Base-by-base conservation (phyloP, 2,329 filamentous ascomycete genomes). In the Aspergillus sp. region DNA sequence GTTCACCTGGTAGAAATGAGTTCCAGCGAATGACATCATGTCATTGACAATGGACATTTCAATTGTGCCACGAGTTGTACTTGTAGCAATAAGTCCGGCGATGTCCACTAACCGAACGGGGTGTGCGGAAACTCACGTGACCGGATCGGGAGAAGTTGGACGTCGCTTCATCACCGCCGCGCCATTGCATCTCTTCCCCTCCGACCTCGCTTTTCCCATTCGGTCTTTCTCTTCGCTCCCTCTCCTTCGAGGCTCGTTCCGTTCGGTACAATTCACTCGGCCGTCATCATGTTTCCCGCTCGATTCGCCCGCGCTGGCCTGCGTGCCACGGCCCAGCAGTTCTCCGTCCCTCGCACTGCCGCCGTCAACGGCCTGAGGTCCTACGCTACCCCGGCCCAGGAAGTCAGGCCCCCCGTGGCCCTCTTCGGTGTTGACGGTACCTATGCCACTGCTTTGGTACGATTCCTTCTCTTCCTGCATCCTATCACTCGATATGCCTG, bases 381-480 rank as follows among this genome's bases (percentile, higher is more conserved):
- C 72, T 96, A 89, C 74, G 89, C 89, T 64, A 77, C 81, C 65
- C 70, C 82, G 61, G 71, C 78, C 65, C 75, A 82, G 70, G 82
- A 84, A 53, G 74, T 83, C 71, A 90, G 88, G 80, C 84, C 91
- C 64, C 93, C 93, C 60, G 79, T 96, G 69, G 82, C 90, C 64
- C 82, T 98, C 67, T 98, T 89, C 75, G 93, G 93, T 63, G 78
- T 98, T 68, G 93, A 97, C 75, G 93, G 93, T 74, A 97, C 91
- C 70, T 98, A 98, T 78, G 93, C 93, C 71, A 90, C 86, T 77
- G 93, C 93, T 78, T 81, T 98, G 84, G 93, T 98, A 91, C 72
- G 88, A 71, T 43, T 43, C 33, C 20, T 45, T 47, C 43, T 45
- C 38, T 51, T 13, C 13, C 33, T 35, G 19, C 37, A 20, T 20